Conservation (phyloP, 179 eudicot species). For the Camellia oleifera region DNA sequence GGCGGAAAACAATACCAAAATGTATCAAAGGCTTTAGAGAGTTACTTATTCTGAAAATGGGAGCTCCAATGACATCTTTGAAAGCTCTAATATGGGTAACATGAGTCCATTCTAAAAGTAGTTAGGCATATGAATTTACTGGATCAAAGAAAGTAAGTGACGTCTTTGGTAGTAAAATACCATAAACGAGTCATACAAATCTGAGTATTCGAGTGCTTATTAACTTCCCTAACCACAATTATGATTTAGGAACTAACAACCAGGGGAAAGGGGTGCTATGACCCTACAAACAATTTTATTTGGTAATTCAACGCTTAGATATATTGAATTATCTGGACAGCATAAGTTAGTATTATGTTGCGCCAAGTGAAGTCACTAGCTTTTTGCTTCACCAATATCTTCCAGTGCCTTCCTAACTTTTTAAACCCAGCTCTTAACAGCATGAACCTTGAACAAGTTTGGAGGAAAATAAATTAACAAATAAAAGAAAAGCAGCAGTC, state of each 20-base stretch:
- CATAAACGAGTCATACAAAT: background rate
- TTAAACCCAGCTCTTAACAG: background rate
- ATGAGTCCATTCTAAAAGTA: background rate
- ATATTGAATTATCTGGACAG: background rate
- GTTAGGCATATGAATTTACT: background rate
- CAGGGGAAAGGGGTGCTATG: background rate
- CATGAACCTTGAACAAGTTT: constrained; percentile 11
- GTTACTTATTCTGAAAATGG: background rate
- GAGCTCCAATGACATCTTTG: background rate
- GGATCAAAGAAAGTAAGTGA: constrained; percentile 8
- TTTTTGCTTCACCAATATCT: background rate
- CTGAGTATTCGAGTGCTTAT: background rate
- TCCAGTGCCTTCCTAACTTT: background rate
- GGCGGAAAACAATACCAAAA: background rate
- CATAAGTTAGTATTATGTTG: background rate
- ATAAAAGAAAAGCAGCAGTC: background rate
- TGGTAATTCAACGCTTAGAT: background rate
- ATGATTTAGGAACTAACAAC: no score
- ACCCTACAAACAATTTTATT: background rate
- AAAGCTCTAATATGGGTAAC: background rate
- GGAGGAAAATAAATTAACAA: background rate
- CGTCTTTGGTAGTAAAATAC: background rate
- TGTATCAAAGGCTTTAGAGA: background rate
- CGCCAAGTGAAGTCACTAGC: background rate
- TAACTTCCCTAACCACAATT: background rate